Conservation (phyloP, 148 eudicot species). For the Diospyros lotus region DNA sequence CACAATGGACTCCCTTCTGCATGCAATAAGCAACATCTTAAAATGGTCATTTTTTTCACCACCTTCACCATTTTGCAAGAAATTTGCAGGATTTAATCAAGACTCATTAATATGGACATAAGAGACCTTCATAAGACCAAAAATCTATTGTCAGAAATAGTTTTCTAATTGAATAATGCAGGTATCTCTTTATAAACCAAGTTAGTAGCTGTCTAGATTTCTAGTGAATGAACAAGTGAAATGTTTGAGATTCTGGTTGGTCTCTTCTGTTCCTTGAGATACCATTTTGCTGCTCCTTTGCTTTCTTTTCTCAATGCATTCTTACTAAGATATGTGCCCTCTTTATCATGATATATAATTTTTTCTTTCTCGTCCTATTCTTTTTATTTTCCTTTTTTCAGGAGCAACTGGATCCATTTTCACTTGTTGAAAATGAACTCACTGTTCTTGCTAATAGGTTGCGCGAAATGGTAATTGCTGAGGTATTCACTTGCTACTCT, state of each 20-base stretch:
- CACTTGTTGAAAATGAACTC: conserved; percentile 84
- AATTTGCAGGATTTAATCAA: too few relatives aligned
- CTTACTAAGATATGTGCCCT: background rate
- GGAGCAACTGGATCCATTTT: conserved; percentile 84
- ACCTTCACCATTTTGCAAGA: too few relatives aligned
- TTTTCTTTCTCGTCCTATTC: background rate
- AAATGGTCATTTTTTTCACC: too few relatives aligned
- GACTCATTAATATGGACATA: too few relatives aligned
- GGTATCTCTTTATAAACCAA: background rate
- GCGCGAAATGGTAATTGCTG: conserved; percentile 83
- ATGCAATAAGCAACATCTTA: too few relatives aligned
- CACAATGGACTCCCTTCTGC: too few relatives aligned
- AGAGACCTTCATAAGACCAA: too few relatives aligned
- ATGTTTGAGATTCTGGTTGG: background rate
- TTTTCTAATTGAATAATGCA: background rate
- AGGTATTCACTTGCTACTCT: conserved; percentile 35
- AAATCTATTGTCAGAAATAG: too few relatives aligned
- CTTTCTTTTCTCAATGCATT: background rate
- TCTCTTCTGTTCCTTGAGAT: background rate
- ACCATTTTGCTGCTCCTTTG: background rate
- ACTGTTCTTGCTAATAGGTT: conserved; percentile 61
- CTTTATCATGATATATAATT: background rate
- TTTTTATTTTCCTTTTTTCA: conserved; percentile 18
- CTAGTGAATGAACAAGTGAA: background rate
- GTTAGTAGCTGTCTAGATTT: background rate